phyloP scores from a whole-genome alignment of 129 eudicot species.

The Centaurea solstitialis region DNA sequence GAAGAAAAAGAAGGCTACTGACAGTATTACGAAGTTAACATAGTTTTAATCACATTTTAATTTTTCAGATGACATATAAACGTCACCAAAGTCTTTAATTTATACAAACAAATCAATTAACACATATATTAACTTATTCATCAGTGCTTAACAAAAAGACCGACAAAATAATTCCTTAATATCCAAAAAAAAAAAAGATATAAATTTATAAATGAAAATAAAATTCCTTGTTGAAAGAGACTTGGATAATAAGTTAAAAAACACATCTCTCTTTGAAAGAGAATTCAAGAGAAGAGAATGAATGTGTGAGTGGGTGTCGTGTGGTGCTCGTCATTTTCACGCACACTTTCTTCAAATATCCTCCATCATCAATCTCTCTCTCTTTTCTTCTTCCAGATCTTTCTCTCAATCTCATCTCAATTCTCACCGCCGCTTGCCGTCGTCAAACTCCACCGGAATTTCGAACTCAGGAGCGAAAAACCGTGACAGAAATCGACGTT shows the following conservation, averaged over 20 bases:
- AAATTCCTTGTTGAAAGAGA: conserved; percentile 23
- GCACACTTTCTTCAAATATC: conserved; percentile 23
- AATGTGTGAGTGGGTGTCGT: conserved; percentile 11
- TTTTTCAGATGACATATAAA: too few relatives aligned
- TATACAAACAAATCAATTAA: too few relatives aligned
- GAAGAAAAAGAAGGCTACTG: too few relatives aligned
- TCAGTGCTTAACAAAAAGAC: too few relatives aligned
- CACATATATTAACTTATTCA: too few relatives aligned
- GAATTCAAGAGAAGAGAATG: neutral
- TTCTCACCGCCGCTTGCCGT: conserved; percentile 15
- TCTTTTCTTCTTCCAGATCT: neutral
- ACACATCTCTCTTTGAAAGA: neutral
- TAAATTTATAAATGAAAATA: too few relatives aligned
- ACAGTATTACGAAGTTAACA: too few relatives aligned
- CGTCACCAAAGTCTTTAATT: too few relatives aligned
- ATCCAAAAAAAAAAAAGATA: too few relatives aligned
- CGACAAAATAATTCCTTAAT: too few relatives aligned
- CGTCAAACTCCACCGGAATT: neutral
- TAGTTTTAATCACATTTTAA: too few relatives aligned
- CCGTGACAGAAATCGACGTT: neutral
- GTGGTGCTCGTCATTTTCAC: conserved; percentile 49
- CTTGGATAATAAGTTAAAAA: too few relatives aligned
- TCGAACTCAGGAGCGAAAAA: neutral
- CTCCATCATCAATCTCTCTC: neutral
- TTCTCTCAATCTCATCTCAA: neutral